Base-by-base conservation (phyloP, 2,329 filamentous ascomycete genomes). In the Stenocarpella maydis region DNA sequence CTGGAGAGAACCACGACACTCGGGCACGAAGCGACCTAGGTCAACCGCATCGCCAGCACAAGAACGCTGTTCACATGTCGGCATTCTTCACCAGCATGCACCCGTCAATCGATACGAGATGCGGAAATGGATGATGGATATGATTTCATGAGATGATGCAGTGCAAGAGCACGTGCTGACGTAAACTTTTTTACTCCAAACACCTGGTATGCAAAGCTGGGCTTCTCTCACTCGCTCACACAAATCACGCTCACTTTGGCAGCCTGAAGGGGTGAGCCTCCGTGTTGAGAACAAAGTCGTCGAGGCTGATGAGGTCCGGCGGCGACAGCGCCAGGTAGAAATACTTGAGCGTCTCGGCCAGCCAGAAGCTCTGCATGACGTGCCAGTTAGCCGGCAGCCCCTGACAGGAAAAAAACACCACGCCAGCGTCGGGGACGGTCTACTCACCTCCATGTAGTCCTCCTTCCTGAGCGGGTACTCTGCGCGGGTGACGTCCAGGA, bases 311-410 rank as follows among this genome's bases (percentile, higher is more conserved):
- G n/a, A 91, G 80, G 65, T 85, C 83, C 0, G 91, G 90, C 68
- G 90, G 80, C 21, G 89, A 89, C 77, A 92, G 97, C 58, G 97
- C 84, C 70, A 97, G 79, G 78, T 94, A 97, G 74, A 96, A 97
- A 77, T 97, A 97, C 83, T 97, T 97, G 74, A 97, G 83, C 47
- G 94, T 97, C 84, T 97, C 94, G 3, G 92, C 92, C 71, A 94
- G 84, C 93, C 94, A 97, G 79, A 97, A 97, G 76, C 92, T 95
- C 82, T 97, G 91, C 91, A 95, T 94, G 19, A 17, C 1, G 1
- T 0, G n/a, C 41, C 19, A 43, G 54, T 49, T 19, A 47, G 26
- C 15, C 10, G 43, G 6, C 5, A 28, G 9, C 19, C 4, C 4
- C 21, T 8, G 34, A 5, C 5, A 12, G 8, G 8, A 41, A 26